phyloP scores from a whole-genome alignment of 2,329 filamentous ascomycete genomes.

The Sarocladium oryzae region DNA sequence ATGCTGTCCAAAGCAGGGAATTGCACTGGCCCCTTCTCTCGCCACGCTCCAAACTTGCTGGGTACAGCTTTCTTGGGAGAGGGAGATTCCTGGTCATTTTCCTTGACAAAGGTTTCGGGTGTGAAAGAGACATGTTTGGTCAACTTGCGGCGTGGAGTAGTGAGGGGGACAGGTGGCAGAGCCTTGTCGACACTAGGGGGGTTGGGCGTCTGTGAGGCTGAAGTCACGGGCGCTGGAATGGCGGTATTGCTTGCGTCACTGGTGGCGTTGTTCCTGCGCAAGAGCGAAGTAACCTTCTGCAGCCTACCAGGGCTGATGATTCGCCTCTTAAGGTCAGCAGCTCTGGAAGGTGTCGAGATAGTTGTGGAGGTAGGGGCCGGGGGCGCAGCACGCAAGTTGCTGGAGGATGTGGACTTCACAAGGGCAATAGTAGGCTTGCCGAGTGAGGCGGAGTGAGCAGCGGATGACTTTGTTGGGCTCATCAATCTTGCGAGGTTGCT shows the following conservation, averaged over 20 bases:
- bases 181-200: conserved; percentile 42
- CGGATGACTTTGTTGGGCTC: conserved; percentile 73
- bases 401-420: conserved; percentile 32
- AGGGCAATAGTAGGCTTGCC: conserved; percentile 23
- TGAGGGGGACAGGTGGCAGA: conserved; percentile 45
- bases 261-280: conserved; percentile 35
- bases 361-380: conserved; percentile 44
- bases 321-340: conserved; percentile 26
- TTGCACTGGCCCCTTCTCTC: conserved; percentile 20
- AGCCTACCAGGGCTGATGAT: conserved; percentile 44
- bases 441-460: conserved; percentile 41
- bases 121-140: conserved; percentile 77
- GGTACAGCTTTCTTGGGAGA: conserved; percentile 48
- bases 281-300: conserved; percentile 52
- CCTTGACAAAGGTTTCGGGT: conserved; percentile 53
- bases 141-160: conserved; percentile 61
- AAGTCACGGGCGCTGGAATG: conserved; percentile 36
- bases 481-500: conserved; percentile 52
- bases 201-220: conserved; percentile 40
- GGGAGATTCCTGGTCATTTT: conserved; percentile 42
- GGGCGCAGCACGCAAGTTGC: background rate
- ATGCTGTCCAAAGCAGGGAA: conserved; percentile 14
- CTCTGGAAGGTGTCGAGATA: conserved; percentile 24
- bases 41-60: conserved; percentile 23
- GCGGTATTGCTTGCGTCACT: conserved; percentile 36